These are phyloP conservation scores for Cordyceps farinosa DNA, from an alignment of 2,329 filamentous ascomycete genomes.

Conservation along the genomic window DNA sequence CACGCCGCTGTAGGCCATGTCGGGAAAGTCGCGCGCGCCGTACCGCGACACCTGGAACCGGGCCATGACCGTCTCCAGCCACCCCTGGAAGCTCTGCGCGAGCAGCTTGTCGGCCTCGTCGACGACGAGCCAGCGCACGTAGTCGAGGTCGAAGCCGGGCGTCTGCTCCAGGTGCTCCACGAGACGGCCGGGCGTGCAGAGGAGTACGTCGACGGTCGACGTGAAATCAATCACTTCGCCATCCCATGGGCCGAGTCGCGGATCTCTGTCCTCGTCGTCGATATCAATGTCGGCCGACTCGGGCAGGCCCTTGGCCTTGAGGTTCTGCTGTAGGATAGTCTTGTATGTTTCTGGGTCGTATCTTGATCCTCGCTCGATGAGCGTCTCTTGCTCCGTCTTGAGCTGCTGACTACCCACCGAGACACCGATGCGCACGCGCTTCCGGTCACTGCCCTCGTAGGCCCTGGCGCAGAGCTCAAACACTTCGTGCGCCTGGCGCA, in stretches of 20 bases:
- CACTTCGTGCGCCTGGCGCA: slow-evolving; percentile 77
- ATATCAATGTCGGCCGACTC: slow-evolving; percentile 6
- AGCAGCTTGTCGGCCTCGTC: slow-evolving; percentile 93
- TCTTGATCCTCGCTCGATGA: slow-evolving; percentile 44
- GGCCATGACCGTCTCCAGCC: slow-evolving; percentile 71
- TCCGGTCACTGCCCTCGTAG: slow-evolving; percentile 53
- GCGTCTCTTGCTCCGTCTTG: slow-evolving; percentile 54
- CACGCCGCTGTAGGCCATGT: slow-evolving; percentile 52
- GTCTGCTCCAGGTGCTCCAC: slow-evolving; percentile 89
- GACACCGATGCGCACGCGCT: slow-evolving; percentile 72
- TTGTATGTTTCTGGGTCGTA: slow-evolving; percentile 62
- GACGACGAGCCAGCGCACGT: slow-evolving; percentile 83
- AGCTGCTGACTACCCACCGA: slow-evolving; percentile 79
- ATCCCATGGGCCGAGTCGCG: slow-evolving; percentile 34
- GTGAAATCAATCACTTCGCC: slow-evolving; percentile 58
- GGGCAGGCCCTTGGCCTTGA: not conserved
- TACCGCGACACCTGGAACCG: slow-evolving; percentile 49
- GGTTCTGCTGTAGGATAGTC: slow-evolving; percentile 27
- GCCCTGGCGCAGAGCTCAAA: slow-evolving; percentile 70
- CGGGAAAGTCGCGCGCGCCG: slow-evolving; percentile 51
- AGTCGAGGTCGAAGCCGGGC: slow-evolving; percentile 72
- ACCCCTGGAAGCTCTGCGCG: slow-evolving; percentile 89
- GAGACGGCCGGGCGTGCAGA: slow-evolving; percentile 86
- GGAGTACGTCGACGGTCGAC: slow-evolving; percentile 80
- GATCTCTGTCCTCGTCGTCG: slow-evolving; percentile 18